Conservation (phyloP, 2,329 filamentous ascomycete genomes). For the Arthroderma sp. region DNA sequence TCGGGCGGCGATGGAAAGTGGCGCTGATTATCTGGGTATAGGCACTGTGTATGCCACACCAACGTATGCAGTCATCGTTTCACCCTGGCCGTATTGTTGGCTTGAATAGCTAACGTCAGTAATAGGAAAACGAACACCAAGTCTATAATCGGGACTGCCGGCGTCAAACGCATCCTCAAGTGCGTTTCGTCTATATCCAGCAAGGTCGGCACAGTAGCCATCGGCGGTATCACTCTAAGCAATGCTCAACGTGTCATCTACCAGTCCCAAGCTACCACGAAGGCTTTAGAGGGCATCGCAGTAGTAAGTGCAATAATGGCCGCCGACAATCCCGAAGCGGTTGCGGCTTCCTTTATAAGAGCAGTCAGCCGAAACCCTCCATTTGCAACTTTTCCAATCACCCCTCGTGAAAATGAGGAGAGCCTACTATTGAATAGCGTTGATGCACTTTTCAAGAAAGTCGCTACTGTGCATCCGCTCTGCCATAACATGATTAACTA, state of each 20-base stretch:
- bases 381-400: slow-evolving; percentile 24
- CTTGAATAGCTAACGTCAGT: slow-evolving; percentile 10
- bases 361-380: slow-evolving; percentile 39
- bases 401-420: slow-evolving; percentile 21
- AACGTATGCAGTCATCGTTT: slow-evolving; percentile 44
- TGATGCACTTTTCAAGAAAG: slow-evolving; percentile 43
- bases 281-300: slow-evolving; percentile 66
- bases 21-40: slow-evolving; percentile 84
- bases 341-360: slow-evolving; percentile 47
- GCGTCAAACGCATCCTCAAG: slow-evolving; percentile 54
- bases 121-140: slow-evolving; percentile 75
- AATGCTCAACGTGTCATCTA: slow-evolving; percentile 66
- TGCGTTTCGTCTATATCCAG: slow-evolving; percentile 41
- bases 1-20: slow-evolving; percentile 54
- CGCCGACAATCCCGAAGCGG: slow-evolving; percentile 52
- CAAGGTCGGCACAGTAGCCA: slow-evolving; percentile 54
- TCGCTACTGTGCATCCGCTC: slow-evolving; percentile 56
- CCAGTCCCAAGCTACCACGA: slow-evolving; percentile 48
- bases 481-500: slow-evolving; percentile 97
- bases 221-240: slow-evolving; percentile 70
- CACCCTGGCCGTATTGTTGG: background rate
- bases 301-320: slow-evolving; percentile 82
- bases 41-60: slow-evolving; percentile 79
- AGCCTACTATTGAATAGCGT: slow-evolving; percentile 26
- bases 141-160: slow-evolving; percentile 61